Conservation (phyloP, 768 basidiomycete species). For the Lepiota brunneoincarnata region DNA sequence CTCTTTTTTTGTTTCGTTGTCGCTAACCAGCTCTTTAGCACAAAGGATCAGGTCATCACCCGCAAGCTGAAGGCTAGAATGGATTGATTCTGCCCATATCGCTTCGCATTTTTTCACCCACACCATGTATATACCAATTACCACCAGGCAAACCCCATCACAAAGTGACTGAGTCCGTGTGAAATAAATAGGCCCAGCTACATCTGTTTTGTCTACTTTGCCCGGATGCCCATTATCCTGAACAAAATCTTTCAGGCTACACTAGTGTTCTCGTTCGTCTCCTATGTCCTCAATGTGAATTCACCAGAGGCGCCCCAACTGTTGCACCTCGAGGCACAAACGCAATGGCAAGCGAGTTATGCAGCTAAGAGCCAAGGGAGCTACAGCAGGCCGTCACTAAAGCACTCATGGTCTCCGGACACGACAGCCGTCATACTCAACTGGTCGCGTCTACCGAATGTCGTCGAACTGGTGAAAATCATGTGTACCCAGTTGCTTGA, state of each 20-base stretch:
- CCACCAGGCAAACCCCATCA: not conserved
- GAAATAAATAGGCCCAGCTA: not conserved
- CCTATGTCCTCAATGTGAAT: not conserved
- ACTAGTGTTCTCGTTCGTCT: constrained; percentile 1
- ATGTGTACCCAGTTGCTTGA: constrained; percentile 49
- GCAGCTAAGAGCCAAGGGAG: constrained; percentile 2
- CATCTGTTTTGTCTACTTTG: not conserved
- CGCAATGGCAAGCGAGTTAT: constrained; percentile 7
- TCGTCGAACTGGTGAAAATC: constrained; percentile 48
- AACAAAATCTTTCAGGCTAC: not conserved
- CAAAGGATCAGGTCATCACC: constrained; percentile 74
- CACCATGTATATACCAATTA: constrained; percentile 5
- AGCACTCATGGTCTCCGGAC: constrained; percentile 25
- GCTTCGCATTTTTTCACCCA: constrained; percentile 3
- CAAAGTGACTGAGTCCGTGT: not conserved
- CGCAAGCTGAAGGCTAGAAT: constrained; percentile 88
- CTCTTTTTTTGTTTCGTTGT: not conserved
- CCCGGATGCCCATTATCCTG: not conserved
- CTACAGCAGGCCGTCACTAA: not conserved
- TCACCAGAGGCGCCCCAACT: not conserved
- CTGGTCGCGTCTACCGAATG: constrained; percentile 66
- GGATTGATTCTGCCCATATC: constrained; percentile 52
- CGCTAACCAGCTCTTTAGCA: constrained; percentile 36
- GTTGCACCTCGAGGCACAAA: not conserved
- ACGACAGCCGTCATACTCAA: constrained; percentile 61